Conservation (phyloP, 192 early-diverging fungal species). For the Neocallimastix lanati region DNA sequence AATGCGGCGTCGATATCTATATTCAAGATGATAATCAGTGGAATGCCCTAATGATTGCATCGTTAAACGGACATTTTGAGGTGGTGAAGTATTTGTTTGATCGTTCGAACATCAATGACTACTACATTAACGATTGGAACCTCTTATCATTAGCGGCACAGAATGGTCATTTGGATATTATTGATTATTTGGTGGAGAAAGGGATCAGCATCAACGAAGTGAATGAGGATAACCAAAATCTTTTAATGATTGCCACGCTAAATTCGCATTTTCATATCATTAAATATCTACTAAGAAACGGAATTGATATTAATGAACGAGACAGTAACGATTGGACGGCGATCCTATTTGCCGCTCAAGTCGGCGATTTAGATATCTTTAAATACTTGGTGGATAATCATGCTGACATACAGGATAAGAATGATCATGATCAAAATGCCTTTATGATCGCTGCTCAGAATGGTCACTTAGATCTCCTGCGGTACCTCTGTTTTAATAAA, state of each 20-base stretch:
- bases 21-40: not conserved
- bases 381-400: not conserved
- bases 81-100: not conserved
- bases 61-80: not conserved
- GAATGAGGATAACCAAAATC: not conserved
- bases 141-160: not conserved
- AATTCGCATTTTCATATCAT: not conserved
- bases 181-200: not conserved
- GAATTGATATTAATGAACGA: not conserved
- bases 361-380: not conserved
- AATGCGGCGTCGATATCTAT: not conserved
- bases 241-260: not conserved
- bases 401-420: not conserved
- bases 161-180: not conserved
- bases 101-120: not conserved
- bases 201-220: not conserved
- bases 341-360: not conserved
- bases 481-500: not conserved
- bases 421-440: not conserved
- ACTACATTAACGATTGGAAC: not conserved
- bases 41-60: not conserved
- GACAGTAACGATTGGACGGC: not conserved
- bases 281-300: not conserved
- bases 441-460: not conserved
- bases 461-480: not conserved